A percentile compares a stretch with the other conserved stretches of the same genome.
Conservation (phyloP, 202 grass and related monocot genomes). For the Zoysia matrella region DNA sequence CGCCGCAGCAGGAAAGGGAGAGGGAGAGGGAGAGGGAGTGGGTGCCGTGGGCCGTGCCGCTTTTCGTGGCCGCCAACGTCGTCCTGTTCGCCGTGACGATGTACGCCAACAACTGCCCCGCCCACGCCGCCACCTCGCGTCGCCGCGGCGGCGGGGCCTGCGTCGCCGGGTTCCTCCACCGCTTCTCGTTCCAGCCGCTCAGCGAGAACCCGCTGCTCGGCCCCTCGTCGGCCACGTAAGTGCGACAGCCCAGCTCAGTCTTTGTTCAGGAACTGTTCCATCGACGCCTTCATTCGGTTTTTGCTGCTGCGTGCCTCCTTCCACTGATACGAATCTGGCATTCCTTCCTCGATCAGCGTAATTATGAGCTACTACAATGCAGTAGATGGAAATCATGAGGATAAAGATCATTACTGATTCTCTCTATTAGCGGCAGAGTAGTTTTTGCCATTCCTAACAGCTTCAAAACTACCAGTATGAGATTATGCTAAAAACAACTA, state of each 20-base stretch:
- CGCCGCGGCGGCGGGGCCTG: conserved; percentile 42
- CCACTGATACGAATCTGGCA: background rate
- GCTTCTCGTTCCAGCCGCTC: conserved; percentile 82
- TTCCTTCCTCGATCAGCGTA: background rate
- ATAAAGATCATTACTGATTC: no score
- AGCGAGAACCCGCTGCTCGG: conserved; percentile 86
- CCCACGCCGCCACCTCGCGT: conserved; percentile 36
- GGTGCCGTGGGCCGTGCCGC: conserved; percentile 79
- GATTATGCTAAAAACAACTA: no score
- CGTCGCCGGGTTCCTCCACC: conserved; percentile 63
- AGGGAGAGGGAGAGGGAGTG: conserved; percentile 80
- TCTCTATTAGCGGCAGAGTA: no score
- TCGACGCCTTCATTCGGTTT: background rate
- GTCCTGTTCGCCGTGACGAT: conserved; percentile 73
- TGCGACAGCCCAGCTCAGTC: background rate
- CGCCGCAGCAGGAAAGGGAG: conserved; percentile 37
- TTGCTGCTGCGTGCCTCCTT: background rate
- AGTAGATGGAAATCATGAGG: no score
- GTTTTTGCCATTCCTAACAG: no score
- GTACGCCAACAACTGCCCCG: conserved; percentile 95
- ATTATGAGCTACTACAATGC: no score
- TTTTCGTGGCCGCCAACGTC: conserved; percentile 72
- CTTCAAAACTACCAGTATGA: no score
- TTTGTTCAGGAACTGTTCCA: background rate
- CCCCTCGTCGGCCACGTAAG: conserved; percentile 76